A percentile compares a stretch with the other conserved stretches of the same genome.
Evolutionary conservation across 2,329 filamentous ascomycete genomes (phyloP).

Genomic region (Ophiocordyceps unilateralis): DNA sequence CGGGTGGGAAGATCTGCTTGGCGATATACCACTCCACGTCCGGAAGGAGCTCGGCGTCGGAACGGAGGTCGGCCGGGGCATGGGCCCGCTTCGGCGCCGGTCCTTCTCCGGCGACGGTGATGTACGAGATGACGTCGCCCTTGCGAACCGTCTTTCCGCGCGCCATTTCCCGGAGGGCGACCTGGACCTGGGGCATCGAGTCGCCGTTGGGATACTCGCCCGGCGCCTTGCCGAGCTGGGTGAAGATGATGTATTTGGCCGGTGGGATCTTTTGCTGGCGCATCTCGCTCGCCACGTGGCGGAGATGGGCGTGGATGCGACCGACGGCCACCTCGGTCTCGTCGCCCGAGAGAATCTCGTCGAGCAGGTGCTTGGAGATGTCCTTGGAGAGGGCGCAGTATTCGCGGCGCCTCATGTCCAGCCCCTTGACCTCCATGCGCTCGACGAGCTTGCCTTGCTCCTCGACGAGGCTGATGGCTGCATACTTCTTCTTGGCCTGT

Average conservation of each 20-base stretch:
- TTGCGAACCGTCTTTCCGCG: slow-evolving; percentile 78
- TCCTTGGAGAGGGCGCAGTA: slow-evolving; percentile 94
- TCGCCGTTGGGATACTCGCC: slow-evolving; percentile 88
- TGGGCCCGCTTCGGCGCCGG: slow-evolving; percentile 77
- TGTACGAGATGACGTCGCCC: slow-evolving; percentile 91
- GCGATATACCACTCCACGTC: slow-evolving; percentile 97
- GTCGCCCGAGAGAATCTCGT: slow-evolving; percentile 86
- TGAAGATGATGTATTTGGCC: slow-evolving; percentile 93
- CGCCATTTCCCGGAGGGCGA: slow-evolving; percentile 73
- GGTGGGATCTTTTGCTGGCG: slow-evolving; percentile 56
- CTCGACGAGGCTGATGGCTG: slow-evolving; percentile 84
- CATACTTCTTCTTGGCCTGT: slow-evolving; percentile 99
- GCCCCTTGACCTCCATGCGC: slow-evolving; percentile 93
- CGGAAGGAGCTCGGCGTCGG: slow-evolving; percentile 57
- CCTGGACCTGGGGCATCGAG: slow-evolving; percentile 93
- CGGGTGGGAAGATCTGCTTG: slow-evolving; percentile 96
- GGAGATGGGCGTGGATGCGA: slow-evolving; percentile 84
- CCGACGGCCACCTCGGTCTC: slow-evolving; percentile 76
- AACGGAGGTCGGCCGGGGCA: slow-evolving; percentile 66
- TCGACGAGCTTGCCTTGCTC: slow-evolving; percentile 79
- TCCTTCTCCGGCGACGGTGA: slow-evolving; percentile 59
- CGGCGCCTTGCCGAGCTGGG: slow-evolving; percentile 87
- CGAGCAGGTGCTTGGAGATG: slow-evolving; percentile 75
- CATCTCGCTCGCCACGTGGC: slow-evolving; percentile 74
- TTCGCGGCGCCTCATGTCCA: slow-evolving; percentile 95